Percentiles rank a stretch among this genome's conserved stretches.
These are phyloP conservation scores for Kuraishia piskuri DNA, from an alignment of 805 yeast species.

Conservation along the genomic window DNA sequence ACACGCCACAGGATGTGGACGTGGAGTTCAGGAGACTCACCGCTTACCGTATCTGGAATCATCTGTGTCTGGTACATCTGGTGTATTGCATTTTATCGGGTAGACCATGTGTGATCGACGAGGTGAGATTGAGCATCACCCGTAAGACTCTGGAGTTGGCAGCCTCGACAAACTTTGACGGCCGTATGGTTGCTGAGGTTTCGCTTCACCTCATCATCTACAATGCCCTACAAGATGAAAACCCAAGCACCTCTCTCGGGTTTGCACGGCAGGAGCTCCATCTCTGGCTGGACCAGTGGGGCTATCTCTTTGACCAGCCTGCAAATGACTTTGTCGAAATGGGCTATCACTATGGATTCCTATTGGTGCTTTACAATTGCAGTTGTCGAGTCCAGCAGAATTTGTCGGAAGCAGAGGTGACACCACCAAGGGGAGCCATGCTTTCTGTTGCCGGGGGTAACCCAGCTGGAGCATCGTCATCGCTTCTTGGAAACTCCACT, in stretches of 20 bases:
- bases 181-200: constrained; percentile 74
- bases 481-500: too few species aligned
- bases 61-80: constrained; percentile 57
- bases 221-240: constrained; percentile 39
- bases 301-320: constrained; percentile 58
- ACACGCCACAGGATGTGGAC: constrained; percentile 16
- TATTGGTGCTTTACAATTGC: constrained; percentile 39
- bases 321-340: constrained; percentile 68
- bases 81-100: constrained; percentile 62
- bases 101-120: constrained; percentile 52
- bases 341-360: constrained; percentile 53
- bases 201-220: constrained; percentile 51
- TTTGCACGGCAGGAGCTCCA: constrained; percentile 39
- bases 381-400: constrained; percentile 1
- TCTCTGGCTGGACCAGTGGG: constrained; percentile 65
- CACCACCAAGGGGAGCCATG: too few species aligned
- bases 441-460: too few species aligned
- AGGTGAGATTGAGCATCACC: constrained; percentile 42
- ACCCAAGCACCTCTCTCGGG: constrained; percentile 16
- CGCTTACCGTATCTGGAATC: constrained; percentile 62
- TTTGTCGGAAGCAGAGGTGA: too few species aligned
- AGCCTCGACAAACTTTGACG: constrained; percentile 69
- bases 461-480: too few species aligned
- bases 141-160: constrained; percentile 45
- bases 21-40: constrained; percentile 43